Base-by-base conservation (phyloP, 768 basidiomycete species). In the Trametes gibbosa region DNA sequence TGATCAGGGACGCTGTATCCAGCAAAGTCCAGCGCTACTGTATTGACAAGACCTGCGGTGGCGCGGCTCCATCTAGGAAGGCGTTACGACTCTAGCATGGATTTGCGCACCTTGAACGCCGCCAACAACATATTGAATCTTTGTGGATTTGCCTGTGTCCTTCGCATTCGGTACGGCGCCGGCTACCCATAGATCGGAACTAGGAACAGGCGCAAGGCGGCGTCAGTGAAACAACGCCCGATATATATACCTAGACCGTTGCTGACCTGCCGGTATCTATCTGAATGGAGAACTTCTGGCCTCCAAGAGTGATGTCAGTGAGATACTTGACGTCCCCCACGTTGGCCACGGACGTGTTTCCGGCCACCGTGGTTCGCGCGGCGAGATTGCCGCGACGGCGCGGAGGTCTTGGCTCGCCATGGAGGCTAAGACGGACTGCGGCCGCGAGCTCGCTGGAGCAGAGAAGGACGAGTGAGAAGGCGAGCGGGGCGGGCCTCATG, bases 151-250 rank as follows among this genome's bases (percentile, higher is more conserved):
- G 2, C 76, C 77, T 37, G 80, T 77, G 24, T 71, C 63, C 17
- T 63, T 73, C 34, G 77, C 77, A 37, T 68, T 68, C 7, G 86
- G 77, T 19, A 81, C 78, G 42, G 72, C 66, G 23, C 76, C 80
- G 6, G 75, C 75, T 9, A 88, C 87, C 89, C 90, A 92, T 37
- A 92, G 71, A 70, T 89, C 87, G 16, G 86, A 86, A 59, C 86
- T 89, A 50, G 10, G 29, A 10, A 10, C 4, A 32, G 10, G 29
- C 29, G 10, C 5, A 10, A 32, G 29, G 42, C 37, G 46, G 49
- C 34, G 42, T 56, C 35, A 40, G 24, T 24, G 34, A 34, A 39
- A 29, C 14, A 10, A 5, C 14, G 29, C 21, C 46, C 21, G 24
- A 27, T 10, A 35, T 25, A 9, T 19, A 8, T 16, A 48, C 47